These are phyloP conservation scores for Porcisia deanei DNA, from an alignment of 208 protist genomes.

Conservation along the genomic window DNA sequence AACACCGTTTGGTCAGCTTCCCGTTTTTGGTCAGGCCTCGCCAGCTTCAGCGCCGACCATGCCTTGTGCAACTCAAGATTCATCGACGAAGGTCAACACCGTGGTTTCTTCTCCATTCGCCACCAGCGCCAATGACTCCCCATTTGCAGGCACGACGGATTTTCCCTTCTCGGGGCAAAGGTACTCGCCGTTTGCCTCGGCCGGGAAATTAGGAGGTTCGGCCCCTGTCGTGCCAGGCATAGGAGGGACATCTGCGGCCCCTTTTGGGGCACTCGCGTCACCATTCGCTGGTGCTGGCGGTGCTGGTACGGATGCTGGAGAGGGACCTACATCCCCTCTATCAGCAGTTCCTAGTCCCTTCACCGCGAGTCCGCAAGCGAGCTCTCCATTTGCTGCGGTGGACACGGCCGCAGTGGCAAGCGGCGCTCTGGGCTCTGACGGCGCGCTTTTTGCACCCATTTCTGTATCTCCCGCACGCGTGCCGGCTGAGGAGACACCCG, in stretches of 20 bases:
- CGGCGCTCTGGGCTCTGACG: background rate
- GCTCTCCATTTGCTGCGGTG: conserved; percentile 18
- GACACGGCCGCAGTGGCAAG: background rate
- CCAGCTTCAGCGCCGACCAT: conserved; percentile 18
- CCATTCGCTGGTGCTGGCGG: conserved; percentile 32
- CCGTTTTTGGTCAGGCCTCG: conserved; percentile 68
- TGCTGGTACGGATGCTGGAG: background rate
- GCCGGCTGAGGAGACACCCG: conserved; percentile 11
- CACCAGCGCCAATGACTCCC: conserved; percentile 19
- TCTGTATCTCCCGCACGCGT: background rate
- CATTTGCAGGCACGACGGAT: conserved; percentile 33
- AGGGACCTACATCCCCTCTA: conserved; percentile 34
- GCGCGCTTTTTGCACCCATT: background rate
- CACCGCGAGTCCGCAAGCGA: conserved; percentile 10
- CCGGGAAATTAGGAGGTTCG: conserved; percentile 7
- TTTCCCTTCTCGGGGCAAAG: conserved; percentile 42
- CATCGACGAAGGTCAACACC: background rate
- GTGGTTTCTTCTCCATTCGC: conserved; percentile 72
- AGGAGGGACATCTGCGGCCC: background rate
- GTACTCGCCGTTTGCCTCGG: conserved; percentile 43
- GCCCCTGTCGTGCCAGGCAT: background rate
- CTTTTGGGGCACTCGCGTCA: conserved; percentile 17
- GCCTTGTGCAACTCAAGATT: background rate
- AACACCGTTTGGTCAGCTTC: conserved; percentile 80
- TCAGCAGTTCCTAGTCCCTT: conserved; percentile 21